Conservation (phyloP, 31 red algal species). For the Bonnemaisonia californica region DNA sequence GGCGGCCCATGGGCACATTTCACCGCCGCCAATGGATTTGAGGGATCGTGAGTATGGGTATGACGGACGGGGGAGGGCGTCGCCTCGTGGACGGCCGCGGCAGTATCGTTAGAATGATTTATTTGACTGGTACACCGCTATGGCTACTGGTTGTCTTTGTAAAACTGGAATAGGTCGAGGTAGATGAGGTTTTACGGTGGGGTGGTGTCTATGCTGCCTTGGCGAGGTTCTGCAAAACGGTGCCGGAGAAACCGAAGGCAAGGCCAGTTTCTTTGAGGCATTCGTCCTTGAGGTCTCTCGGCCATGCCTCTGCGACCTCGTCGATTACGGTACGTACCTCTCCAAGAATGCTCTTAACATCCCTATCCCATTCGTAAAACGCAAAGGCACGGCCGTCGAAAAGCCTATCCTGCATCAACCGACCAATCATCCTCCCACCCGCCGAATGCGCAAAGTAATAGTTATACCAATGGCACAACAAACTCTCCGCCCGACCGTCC, state of each 20-base stretch:
- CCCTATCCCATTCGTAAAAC: slow-evolving; percentile 95
- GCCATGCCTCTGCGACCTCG: slow-evolving; percentile 77
- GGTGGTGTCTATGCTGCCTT: slow-evolving; percentile 53
- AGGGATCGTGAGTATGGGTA: no score
- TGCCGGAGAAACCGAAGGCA: slow-evolving; percentile 93
- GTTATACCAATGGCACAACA: slow-evolving; percentile 99
- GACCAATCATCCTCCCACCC: slow-evolving; percentile 97
- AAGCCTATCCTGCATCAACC: slow-evolving; percentile 86
- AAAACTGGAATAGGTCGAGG: no score
- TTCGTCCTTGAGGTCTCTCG: slow-evolving; percentile 93
- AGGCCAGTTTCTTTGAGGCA: slow-evolving; percentile 95
- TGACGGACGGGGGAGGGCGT: no score
- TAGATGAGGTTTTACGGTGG: no score
- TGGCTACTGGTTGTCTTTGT: no score
- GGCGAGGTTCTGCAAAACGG: slow-evolving; percentile 86
- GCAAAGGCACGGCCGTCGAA: slow-evolving; percentile 79
- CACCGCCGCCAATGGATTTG: no score
- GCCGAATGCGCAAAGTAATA: slow-evolving; percentile 98
- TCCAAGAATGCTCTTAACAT: slow-evolving; percentile 89
- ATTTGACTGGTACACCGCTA: no score
- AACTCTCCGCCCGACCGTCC: slow-evolving; percentile 64
- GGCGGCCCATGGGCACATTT: no score
- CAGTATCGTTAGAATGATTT: no score
- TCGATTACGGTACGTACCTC: slow-evolving; percentile 84
- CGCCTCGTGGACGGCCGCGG: no score